A percentile compares a stretch with the other conserved stretches of the same genome.
Conservation (phyloP, 2,329 filamentous ascomycete genomes). For the Podosphaera aphanis region DNA sequence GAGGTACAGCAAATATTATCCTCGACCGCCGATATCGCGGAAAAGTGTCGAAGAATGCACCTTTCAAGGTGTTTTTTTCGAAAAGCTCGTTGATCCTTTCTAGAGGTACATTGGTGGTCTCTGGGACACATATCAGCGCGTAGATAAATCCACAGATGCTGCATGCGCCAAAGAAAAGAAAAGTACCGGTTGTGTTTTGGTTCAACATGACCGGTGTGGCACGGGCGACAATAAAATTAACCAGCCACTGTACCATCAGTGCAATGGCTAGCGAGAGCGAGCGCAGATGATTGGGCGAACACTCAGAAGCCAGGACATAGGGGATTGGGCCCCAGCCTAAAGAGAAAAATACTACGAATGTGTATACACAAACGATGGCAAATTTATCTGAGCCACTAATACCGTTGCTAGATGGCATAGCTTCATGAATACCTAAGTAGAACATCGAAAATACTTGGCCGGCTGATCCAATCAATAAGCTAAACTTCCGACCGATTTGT, state of each 20-base stretch:
- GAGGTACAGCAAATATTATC: background rate
- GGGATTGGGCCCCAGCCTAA: conserved; percentile 46
- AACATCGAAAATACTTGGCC: conserved; percentile 40
- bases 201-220: conserved; percentile 38
- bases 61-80: background rate
- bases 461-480: conserved; percentile 38
- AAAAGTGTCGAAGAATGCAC: background rate
- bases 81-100: background rate
- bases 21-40: background rate
- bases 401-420: conserved; percentile 26
- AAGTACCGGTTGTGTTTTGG: background rate
- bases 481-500: conserved; percentile 37
- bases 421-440: conserved; percentile 46
- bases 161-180: background rate
- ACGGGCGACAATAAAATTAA: conserved; percentile 49
- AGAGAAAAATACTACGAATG: conserved; percentile 48
- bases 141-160: background rate
- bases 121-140: conserved; percentile 1
- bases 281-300: conserved; percentile 41
- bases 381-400: conserved; percentile 46
- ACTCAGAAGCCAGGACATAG: conserved; percentile 50
- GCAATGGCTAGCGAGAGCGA: conserved; percentile 44
- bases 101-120: background rate
- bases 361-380: conserved; percentile 46
- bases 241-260: conserved; percentile 48